phyloP scores from a whole-genome alignment of 371 early-diverging fungal genomes.

The Mucor circinelloides region DNA sequence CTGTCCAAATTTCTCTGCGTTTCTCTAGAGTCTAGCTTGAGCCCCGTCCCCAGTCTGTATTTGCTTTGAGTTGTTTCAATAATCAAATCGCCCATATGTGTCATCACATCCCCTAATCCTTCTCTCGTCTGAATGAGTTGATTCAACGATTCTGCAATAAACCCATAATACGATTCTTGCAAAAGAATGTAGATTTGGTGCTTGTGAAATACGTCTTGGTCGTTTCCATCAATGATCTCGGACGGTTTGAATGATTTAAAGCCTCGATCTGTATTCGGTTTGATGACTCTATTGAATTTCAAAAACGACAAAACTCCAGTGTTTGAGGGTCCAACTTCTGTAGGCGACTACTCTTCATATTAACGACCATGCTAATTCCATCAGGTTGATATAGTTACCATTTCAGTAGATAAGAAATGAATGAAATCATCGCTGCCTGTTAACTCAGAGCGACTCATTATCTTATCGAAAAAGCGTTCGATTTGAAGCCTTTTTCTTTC shows the following conservation, averaged over 20 bases:
- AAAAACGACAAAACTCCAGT: conserved; percentile 51
- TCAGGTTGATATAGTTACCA: conserved; percentile 40
- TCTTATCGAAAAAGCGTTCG: conserved; percentile 52
- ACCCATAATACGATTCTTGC: conserved; percentile 57
- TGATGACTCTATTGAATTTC: conserved; percentile 54
- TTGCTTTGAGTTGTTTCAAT: conserved; percentile 66
- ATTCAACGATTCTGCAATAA: conserved; percentile 49
- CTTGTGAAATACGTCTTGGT: conserved; percentile 61
- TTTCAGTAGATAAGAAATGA: conserved; percentile 62
- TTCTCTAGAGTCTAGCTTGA: conserved; percentile 46
- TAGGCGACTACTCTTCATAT: conserved; percentile 30
- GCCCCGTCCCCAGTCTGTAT: conserved; percentile 58
- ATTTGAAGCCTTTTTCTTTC: conserved; percentile 63
- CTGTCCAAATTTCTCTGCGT: conserved; percentile 56
- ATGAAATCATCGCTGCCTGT: conserved; percentile 43
- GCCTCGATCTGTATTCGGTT: conserved; percentile 54
- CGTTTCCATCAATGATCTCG: conserved; percentile 60
- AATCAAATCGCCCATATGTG: conserved; percentile 58
- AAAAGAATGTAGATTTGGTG: conserved; percentile 59
- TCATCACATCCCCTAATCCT: conserved; percentile 49
- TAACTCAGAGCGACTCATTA: conserved; percentile 46
- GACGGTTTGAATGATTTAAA: conserved; percentile 57
- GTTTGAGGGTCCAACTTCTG: conserved; percentile 35
- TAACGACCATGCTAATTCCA: neutral
- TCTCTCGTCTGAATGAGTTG: conserved; percentile 55